Base-by-base conservation (phyloP, 1,284 basidiomycete species). In the Ustilago shanxiensis region DNA sequence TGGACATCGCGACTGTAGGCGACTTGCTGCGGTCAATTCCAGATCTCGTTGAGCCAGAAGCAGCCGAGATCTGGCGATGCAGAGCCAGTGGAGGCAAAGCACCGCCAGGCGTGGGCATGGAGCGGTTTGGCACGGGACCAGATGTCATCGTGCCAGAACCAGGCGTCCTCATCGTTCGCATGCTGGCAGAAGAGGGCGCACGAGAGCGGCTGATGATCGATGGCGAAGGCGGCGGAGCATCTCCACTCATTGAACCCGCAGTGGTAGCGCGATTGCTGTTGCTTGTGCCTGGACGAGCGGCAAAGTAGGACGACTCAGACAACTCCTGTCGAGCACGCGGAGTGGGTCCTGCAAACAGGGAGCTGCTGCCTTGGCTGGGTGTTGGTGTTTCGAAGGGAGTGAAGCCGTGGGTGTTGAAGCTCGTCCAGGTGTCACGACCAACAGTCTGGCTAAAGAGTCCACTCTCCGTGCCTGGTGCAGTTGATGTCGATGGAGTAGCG, bases 171-270 rank as follows among this genome's bases (percentile, higher is more conserved):
- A 68, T 35, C 24, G 73, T 70, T 18, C 79, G 67, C 60, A 71
- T 54, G 55, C 80, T 83, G 2, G 79, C 72, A 3, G 76, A 79
- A 1, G 79, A 81, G 13, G 81, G 81, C 6, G 82, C 79, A 22
- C 82, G 74, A 10, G 75, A 80, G 7, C 81, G 75, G 39, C 76
- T 79, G 72, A 84, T 84, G 52, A 84, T 78, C 8, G 81, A 83
- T 0, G 82, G 82, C 33, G 81, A 83, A n/a, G 82, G 82, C 26
- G 82, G 82, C 7, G 82, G 80, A 9, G 56, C 76, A 29, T 69
- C 65, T n/a, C 70, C 68, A 56, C 63, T 70, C 66, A 64, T 72
- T 10, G 49, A 58, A 16, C 59, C 70, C 0, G 60, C 53, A 1
- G 45, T 64, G 7, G 65, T 55, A 2, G 72, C 59, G 2, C 57